Evolutionary conservation across 768 basidiomycete genomes (phyloP).

Genomic region (Xerocomus potaroensis): DNA sequence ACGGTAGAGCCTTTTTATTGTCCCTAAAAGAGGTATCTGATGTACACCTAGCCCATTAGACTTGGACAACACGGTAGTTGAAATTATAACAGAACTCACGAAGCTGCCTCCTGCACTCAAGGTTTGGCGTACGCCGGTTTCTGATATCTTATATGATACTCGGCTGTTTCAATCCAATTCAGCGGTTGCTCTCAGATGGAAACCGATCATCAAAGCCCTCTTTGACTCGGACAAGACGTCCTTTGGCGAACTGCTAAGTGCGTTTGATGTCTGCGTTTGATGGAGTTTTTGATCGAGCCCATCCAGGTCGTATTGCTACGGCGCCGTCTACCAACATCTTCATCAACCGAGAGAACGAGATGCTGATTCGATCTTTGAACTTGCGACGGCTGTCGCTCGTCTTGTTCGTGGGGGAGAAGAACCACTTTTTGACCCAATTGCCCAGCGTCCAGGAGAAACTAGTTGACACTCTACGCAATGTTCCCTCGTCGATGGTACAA

Average conservation of each 20-base stretch:
- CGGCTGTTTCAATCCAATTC: constrained; percentile 79
- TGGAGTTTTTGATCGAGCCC: constrained; percentile 18
- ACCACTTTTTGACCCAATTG: constrained; percentile 84
- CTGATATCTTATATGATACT: constrained; percentile 80
- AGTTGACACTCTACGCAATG: constrained; percentile 84
- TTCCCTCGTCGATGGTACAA: constrained; percentile 78
- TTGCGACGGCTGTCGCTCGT: constrained; percentile 84
- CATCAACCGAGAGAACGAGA: constrained; percentile 92
- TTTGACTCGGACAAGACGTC: constrained; percentile 86
- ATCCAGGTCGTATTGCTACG: constrained; percentile 69
- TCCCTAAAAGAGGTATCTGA: constrained; percentile 4
- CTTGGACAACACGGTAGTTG: constrained; percentile 60
- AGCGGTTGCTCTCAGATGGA: constrained; percentile 61
- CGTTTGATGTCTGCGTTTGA: constrained; percentile 29
- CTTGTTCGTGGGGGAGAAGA: constrained; percentile 84
- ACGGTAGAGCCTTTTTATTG: constrained; percentile 43
- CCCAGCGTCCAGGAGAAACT: constrained; percentile 96
- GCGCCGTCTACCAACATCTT: constrained; percentile 95
- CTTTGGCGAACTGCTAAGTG: constrained; percentile 80
- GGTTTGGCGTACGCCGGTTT: constrained; percentile 77
- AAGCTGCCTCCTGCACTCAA: constrained; percentile 73
- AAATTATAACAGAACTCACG: constrained; percentile 75
- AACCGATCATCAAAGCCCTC: constrained; percentile 68
- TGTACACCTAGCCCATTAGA: constrained; percentile 64
- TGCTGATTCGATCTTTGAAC: constrained; percentile 78